Evolutionary conservation across 2,329 filamentous ascomycete species (phyloP).

Genomic region (Arthrobotrys megalospora): DNA sequence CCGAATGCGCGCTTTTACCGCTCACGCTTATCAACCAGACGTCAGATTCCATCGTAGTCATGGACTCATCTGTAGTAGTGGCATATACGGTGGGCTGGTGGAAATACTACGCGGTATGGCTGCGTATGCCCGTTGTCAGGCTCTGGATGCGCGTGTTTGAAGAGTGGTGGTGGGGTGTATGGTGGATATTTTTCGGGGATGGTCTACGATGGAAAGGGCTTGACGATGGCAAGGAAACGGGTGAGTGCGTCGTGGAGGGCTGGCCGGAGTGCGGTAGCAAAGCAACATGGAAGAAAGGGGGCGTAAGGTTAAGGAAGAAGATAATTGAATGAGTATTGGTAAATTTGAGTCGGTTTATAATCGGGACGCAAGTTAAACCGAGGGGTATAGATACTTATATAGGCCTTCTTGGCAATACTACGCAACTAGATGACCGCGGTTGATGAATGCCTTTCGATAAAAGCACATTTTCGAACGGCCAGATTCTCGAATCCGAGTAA

Average conservation of each 20-base stretch:
- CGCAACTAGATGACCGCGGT: too few relatives aligned
- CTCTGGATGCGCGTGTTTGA: constrained; percentile 54
- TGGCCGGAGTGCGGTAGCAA: constrained; percentile 64
- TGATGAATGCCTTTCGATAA: too few relatives aligned
- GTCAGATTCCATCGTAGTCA: constrained; percentile 28
- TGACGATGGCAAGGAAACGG: constrained; percentile 71
- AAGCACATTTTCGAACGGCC: too few relatives aligned
- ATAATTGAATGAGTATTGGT: not conserved
- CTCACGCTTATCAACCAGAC: constrained; percentile 52
- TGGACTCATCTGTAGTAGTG: constrained; percentile 47
- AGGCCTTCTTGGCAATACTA: too few relatives aligned
- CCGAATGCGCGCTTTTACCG: constrained; percentile 50
- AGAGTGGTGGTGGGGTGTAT: constrained; percentile 37
- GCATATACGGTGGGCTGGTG: constrained; percentile 53
- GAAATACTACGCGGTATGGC: constrained; percentile 52
- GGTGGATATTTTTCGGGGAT: constrained; percentile 46
- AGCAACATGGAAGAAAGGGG: constrained; percentile 29
- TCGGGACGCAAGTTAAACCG: too few relatives aligned
- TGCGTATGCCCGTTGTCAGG: constrained; percentile 47
- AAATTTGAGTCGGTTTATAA: not conserved
- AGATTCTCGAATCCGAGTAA: too few relatives aligned
- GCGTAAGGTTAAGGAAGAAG: constrained; percentile 21
- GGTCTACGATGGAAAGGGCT: constrained; percentile 64
- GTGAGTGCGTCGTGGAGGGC: constrained; percentile 73
- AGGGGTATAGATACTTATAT: too few relatives aligned